phyloP scores from a whole-genome alignment of 2,329 filamentous ascomycete species.

The Fusarium agapanthi region DNA sequence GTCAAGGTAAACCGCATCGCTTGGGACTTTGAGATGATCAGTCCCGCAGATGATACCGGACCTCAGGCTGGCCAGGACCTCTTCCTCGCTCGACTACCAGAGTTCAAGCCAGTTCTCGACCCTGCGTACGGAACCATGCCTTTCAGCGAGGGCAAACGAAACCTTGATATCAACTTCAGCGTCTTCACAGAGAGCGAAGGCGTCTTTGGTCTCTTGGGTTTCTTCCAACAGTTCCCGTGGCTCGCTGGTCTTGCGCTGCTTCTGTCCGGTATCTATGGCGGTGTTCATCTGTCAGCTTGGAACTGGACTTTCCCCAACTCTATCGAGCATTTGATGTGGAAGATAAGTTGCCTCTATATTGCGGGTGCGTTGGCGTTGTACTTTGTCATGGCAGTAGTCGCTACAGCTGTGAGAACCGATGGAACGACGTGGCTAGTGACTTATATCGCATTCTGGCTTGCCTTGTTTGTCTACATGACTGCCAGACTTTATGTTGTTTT shows the following conservation, averaged over 20 bases:
- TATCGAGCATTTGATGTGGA: not conserved
- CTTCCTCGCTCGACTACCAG: not conserved
- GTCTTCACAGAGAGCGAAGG: not conserved
- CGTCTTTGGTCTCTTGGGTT: not conserved
- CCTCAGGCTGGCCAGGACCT: constrained; percentile 1
- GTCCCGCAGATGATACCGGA: not conserved
- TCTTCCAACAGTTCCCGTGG: constrained; percentile 2
- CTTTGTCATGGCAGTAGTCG: not conserved
- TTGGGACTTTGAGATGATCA: not conserved
- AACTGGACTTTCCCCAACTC: constrained; percentile 1
- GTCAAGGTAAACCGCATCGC: not conserved
- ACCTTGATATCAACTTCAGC: not conserved
- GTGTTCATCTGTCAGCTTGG: not conserved
- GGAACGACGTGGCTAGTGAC: not conserved
- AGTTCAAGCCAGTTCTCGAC: not conserved
- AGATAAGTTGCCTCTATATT: not conserved
- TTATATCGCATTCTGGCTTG: not conserved
- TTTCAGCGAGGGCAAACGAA: constrained; percentile 5
- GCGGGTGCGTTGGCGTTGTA: not conserved
- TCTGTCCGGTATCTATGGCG: not conserved
- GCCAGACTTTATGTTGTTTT: not conserved
- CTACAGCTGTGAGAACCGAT: not conserved
- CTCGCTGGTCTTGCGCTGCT: constrained; percentile 1
- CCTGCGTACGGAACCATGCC: constrained; percentile 4
- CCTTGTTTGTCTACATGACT: not conserved